phyloP scores from a whole-genome alignment of 2,329 filamentous ascomycete species.

The Catunica adiposa region DNA sequence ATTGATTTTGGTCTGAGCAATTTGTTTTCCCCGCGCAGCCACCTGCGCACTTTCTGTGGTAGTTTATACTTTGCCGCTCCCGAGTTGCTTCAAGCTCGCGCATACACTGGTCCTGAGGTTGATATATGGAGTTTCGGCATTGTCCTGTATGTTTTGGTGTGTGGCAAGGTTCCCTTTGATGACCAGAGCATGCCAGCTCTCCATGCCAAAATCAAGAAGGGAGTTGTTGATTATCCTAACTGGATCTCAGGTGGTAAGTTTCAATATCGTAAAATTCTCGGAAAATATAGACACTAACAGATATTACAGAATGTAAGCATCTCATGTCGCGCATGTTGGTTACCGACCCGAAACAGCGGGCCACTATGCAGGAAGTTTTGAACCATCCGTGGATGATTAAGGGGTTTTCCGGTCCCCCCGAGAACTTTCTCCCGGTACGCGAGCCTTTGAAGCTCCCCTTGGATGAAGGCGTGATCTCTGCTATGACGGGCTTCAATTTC shows the following conservation, averaged over 20 bases:
- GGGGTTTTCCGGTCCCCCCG: slow-evolving; percentile 69
- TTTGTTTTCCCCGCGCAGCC: slow-evolving; percentile 67
- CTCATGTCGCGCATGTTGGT: slow-evolving; percentile 91
- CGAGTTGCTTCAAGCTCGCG: slow-evolving; percentile 79
- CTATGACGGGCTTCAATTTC: slow-evolving; percentile 98
- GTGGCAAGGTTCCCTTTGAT: slow-evolving; percentile 95
- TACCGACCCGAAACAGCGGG: slow-evolving; percentile 75
- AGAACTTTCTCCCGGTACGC: slow-evolving; percentile 71
- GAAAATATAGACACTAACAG: background rate
- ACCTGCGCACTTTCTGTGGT: slow-evolving; percentile 92
- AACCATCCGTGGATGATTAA: slow-evolving; percentile 92
- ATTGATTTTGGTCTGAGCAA: slow-evolving; percentile 98
- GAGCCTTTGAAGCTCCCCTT: slow-evolving; percentile 76
- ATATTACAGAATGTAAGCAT: slow-evolving; percentile 64
- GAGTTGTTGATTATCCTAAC: slow-evolving; percentile 82
- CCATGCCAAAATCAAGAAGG: slow-evolving; percentile 98
- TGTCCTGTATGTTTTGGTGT: slow-evolving; percentile 90
- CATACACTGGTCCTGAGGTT: slow-evolving; percentile 91
- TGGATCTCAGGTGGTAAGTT: slow-evolving; percentile 73
- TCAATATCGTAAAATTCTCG: background rate
- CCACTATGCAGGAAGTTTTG: slow-evolving; percentile 82
- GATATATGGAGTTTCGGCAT: slow-evolving; percentile 99
- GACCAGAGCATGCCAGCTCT: slow-evolving; percentile 98
- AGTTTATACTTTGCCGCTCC: slow-evolving; percentile 96
- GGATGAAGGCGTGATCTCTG: slow-evolving; percentile 66